A percentile compares a stretch with the other conserved stretches of the same genome.
phyloP scores from a whole-genome alignment of 2,329 filamentous ascomycete genomes.

The Xylariaceae sp. region DNA sequence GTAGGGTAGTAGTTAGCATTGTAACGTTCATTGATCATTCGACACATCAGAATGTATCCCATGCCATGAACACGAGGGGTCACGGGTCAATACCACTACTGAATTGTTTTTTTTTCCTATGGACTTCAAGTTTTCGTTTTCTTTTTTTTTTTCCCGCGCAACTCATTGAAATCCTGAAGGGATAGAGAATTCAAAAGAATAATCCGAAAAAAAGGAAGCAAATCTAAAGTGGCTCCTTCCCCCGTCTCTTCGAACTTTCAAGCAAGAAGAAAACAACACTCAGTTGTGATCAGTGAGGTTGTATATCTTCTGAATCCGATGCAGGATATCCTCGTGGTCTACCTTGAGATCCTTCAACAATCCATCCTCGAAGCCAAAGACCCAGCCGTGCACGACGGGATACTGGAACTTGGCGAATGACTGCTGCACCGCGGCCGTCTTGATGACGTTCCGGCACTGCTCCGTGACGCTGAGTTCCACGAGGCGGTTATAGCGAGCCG shows the following conservation, averaged over 20 bases:
- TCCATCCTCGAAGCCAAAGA: slow-evolving; percentile 64
- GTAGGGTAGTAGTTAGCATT: background rate
- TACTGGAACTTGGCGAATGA: slow-evolving; percentile 57
- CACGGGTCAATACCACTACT: background rate
- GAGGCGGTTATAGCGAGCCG: slow-evolving; percentile 60
- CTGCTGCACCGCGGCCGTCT: slow-evolving; percentile 75
- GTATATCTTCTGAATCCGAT: slow-evolving; percentile 60
- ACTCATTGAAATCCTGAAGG: background rate
- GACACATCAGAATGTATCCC: background rate
- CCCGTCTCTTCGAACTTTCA: no score
- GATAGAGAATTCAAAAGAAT: background rate
- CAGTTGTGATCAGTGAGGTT: slow-evolving; percentile 38
- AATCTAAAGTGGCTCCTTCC: background rate
- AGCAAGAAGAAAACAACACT: background rate
- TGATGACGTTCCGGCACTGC: slow-evolving; percentile 71
- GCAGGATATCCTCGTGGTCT: slow-evolving; percentile 52
- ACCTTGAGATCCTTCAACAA: slow-evolving; percentile 60
- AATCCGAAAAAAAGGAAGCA: background rate
- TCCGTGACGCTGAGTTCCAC: slow-evolving; percentile 79
- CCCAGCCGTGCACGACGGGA: slow-evolving; percentile 68
- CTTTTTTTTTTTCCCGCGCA: background rate
- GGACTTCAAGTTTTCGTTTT: background rate
- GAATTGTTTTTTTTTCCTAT: background rate
- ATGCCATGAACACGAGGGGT: background rate
- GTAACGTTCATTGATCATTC: background rate